These are phyloP conservation scores for Penicillium sclerotiorum DNA, from an alignment of 2,329 filamentous ascomycete species.

Conservation along the genomic window DNA sequence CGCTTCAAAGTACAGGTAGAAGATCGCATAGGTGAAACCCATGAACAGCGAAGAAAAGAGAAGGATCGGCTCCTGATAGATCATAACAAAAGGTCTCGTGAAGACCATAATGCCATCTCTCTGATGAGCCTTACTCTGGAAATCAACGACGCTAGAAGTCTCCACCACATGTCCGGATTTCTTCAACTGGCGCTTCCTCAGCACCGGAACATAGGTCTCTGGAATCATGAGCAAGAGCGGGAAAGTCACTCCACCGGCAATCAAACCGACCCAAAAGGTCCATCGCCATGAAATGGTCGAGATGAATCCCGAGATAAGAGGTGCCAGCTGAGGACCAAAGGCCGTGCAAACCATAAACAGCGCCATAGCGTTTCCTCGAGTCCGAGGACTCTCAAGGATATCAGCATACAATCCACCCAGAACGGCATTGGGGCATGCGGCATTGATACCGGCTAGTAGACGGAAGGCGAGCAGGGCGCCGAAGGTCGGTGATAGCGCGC, in stretches of 20 bases:
- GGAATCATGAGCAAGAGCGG: constrained; percentile 9
- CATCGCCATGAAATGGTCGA: constrained; percentile 6
- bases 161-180: too few species aligned
- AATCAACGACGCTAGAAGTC: neutral
- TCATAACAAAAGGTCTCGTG: constrained; percentile 69
- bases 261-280: constrained; percentile 9
- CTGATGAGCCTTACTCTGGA: neutral
- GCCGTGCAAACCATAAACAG: constrained; percentile 48
- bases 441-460: constrained; percentile 41
- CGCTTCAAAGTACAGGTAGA: constrained; percentile 73
- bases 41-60: constrained; percentile 57
- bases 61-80: constrained; percentile 69
- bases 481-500: constrained; percentile 43
- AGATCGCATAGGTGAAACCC: constrained; percentile 67
- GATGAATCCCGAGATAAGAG: constrained; percentile 43
- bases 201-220: constrained; percentile 12
- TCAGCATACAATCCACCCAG: constrained; percentile 11
- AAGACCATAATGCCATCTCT: constrained; percentile 2
- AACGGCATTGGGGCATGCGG: constrained; percentile 40
- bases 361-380: constrained; percentile 46
- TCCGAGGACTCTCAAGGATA: constrained; percentile 13
- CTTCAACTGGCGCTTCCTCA: constrained; percentile 8
- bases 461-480: constrained; percentile 42
- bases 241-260: constrained; percentile 1
- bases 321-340: constrained; percentile 47